Percentiles rank a stretch among this genome's conserved stretches.
Conservation (phyloP, 306 rosid species). For the Fragaria iinumae region DNA sequence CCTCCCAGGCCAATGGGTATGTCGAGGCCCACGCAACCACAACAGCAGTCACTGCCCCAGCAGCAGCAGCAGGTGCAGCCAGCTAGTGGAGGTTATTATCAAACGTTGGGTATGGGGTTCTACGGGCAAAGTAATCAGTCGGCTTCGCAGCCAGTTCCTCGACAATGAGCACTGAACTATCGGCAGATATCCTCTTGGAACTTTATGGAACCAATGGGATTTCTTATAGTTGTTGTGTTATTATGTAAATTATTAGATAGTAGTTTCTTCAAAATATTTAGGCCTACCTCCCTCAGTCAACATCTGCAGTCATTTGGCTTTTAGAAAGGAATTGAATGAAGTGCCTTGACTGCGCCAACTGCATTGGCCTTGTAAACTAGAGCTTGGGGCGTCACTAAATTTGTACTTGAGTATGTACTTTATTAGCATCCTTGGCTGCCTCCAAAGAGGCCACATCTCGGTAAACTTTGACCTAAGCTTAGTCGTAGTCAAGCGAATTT, state of each 20-base stretch:
- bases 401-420: neutral
- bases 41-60: slow-evolving; percentile 38
- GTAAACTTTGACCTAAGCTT: neutral
- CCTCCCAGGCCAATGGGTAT: slow-evolving; percentile 68
- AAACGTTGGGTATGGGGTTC: slow-evolving; percentile 71
- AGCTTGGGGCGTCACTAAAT: neutral
- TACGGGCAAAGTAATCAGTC: slow-evolving; percentile 73
- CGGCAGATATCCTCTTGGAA: slow-evolving; percentile 27
- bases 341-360: slow-evolving; percentile 8
- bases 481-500: neutral
- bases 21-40: slow-evolving; percentile 51
- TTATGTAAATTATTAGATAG: slow-evolving; percentile 59
- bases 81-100: slow-evolving; percentile 60
- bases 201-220: slow-evolving; percentile 28
- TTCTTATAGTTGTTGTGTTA: slow-evolving; percentile 45
- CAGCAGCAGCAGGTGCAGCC: slow-evolving; percentile 57
- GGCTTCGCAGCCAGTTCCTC: slow-evolving; percentile 64
- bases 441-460: neutral
- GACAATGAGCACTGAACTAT: slow-evolving; percentile 51
- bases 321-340: slow-evolving; percentile 15
- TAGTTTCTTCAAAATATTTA: slow-evolving; percentile 5
- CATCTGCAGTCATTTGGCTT: neutral
- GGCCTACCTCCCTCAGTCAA: slow-evolving; percentile 11
- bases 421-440: neutral
- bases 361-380: slow-evolving; percentile 7